Evolutionary conservation across 108 stramenopile genomes (phyloP).

Genomic region (Cyclostephanos invisitatus): DNA sequence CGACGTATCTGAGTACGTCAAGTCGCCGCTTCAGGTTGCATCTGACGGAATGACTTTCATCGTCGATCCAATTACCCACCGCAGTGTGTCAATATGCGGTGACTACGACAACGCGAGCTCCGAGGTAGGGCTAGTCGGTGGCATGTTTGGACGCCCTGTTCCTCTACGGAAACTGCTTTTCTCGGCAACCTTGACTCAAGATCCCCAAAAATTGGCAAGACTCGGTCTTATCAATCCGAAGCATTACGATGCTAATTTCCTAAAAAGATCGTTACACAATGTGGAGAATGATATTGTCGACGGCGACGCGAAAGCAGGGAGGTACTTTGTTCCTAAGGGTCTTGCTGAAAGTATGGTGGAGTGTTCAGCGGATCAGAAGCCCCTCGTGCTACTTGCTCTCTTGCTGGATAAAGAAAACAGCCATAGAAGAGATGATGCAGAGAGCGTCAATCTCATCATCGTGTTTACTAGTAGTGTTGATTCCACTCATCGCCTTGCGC

Average conservation of each 20-base stretch:
- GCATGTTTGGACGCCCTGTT: constrained; percentile 29
- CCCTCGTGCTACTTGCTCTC: constrained; percentile 85
- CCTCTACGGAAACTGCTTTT: constrained; percentile 67
- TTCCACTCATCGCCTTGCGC: constrained; percentile 90
- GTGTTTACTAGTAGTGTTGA: constrained; percentile 96
- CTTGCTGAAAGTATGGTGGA: constrained; percentile 52
- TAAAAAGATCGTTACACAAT: constrained; percentile 31
- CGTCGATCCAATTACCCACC: constrained; percentile 55
- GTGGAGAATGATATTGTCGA: constrained; percentile 36
- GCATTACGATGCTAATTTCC: constrained; percentile 79
- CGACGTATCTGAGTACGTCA: constrained; percentile 33
- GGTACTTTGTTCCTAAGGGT: constrained; percentile 51
- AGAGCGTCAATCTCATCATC: constrained; percentile 52
- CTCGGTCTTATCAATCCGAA: constrained; percentile 87
- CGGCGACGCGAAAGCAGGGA: constrained; percentile 26
- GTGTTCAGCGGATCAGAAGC: constrained; percentile 71
- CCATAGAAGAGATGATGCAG: constrained; percentile 9
- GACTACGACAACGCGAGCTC: constrained; percentile 15
- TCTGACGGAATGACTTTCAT: constrained; percentile 31
- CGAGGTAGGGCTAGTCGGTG: constrained; percentile 18
- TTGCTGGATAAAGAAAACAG: constrained; percentile 65
- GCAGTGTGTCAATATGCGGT: constrained; percentile 20
- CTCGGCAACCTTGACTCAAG: constrained; percentile 92
- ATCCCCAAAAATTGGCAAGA: constrained; percentile 93
- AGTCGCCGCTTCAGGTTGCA: constrained; percentile 40